phyloP scores from a whole-genome alignment of 805 yeast species.

The Metschnikowia colocasiae region DNA sequence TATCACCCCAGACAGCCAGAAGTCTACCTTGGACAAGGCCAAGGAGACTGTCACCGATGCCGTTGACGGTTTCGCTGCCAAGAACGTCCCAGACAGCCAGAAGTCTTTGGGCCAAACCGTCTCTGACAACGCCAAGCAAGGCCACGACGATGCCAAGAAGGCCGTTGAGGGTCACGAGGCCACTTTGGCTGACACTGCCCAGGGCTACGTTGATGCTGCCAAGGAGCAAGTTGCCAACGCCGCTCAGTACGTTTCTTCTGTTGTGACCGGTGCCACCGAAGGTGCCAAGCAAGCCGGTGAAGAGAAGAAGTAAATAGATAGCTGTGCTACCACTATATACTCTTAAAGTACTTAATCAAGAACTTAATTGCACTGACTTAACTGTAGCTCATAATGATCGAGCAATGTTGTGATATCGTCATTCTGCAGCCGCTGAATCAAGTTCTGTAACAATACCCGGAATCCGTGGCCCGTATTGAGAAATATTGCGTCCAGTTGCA shows the following conservation, averaged over 20 bases:
- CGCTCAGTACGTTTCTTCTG: constrained; percentile 53
- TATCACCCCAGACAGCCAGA: constrained; percentile 67
- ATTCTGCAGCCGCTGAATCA: too few relatives aligned
- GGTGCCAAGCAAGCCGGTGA: constrained; percentile 41
- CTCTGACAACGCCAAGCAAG: constrained; percentile 56
- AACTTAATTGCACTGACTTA: too few relatives aligned
- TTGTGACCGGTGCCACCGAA: constrained; percentile 55
- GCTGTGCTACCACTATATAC: not conserved
- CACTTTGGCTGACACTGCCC: constrained; percentile 41
- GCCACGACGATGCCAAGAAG: constrained; percentile 50
- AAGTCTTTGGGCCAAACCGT: constrained; percentile 70
- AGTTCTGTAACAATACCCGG: too few relatives aligned
- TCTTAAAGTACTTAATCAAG: too few relatives aligned
- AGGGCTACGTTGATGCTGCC: constrained; percentile 49
- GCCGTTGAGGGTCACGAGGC: constrained; percentile 23
- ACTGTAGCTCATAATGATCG: too few relatives aligned
- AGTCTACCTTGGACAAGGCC: constrained; percentile 59
- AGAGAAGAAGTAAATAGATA: constrained; percentile 21
- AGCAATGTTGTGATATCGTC: too few relatives aligned
- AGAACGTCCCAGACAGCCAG: constrained; percentile 58
- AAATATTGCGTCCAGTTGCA: not conserved
- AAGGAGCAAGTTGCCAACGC: constrained; percentile 52
- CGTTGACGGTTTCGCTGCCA: constrained; percentile 61
- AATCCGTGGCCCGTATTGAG: too few relatives aligned
- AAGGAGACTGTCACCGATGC: constrained; percentile 66